Conservation (phyloP, 2,329 filamentous ascomycete species). For the Ophiostoma perfectum region DNA sequence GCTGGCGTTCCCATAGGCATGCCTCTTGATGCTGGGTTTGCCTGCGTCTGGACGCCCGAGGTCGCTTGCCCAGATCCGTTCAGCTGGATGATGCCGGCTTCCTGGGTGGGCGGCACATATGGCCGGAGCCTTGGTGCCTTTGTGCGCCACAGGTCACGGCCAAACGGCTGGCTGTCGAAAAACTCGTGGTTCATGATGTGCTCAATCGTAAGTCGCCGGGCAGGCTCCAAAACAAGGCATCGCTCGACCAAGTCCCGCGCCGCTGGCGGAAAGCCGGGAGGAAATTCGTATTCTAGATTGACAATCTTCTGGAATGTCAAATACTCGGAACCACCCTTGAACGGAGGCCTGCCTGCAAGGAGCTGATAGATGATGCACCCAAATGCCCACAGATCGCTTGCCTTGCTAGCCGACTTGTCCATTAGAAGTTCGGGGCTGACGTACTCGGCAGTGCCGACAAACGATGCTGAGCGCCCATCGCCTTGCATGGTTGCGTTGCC, state of each 20-base stretch:
- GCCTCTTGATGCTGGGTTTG: constrained; percentile 29
- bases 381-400: constrained; percentile 96
- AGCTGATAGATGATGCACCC: constrained; percentile 97
- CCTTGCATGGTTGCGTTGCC: constrained; percentile 1
- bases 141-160: constrained; percentile 77
- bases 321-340: constrained; percentile 94
- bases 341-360: constrained; percentile 88
- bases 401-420: constrained; percentile 95
- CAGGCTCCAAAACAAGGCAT: constrained; percentile 81
- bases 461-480: constrained; percentile 77
- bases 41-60: constrained; percentile 27
- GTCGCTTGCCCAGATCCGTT: constrained; percentile 45
- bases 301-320: constrained; percentile 98
- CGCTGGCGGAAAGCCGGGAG: constrained; percentile 75
- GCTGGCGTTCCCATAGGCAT: constrained; percentile 25
- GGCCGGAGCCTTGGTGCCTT: constrained; percentile 83
- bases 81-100: constrained; percentile 68
- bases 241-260: constrained; percentile 87
- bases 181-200: constrained; percentile 97
- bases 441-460: constrained; percentile 96
- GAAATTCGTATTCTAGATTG: constrained; percentile 87
- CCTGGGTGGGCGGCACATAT: constrained; percentile 70
- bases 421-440: constrained; percentile 96
- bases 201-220: constrained; percentile 79
- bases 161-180: constrained; percentile 82